phyloP scores from a whole-genome alignment of 2,329 filamentous ascomycete genomes.

The Tolypocladium inflatum region DNA sequence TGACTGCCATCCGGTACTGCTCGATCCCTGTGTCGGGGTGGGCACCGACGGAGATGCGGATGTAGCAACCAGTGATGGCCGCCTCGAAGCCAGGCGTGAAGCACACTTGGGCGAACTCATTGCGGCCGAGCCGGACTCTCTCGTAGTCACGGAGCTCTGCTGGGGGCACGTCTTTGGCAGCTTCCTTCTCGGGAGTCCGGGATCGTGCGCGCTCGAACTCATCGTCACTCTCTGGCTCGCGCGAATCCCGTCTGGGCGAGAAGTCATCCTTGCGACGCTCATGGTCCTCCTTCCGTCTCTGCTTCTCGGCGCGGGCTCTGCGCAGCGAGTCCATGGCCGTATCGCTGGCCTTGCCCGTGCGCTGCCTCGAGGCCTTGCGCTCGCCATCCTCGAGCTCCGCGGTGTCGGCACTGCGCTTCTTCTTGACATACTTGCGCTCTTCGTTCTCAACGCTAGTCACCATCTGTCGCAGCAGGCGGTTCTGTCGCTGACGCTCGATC shows the following conservation, averaged over 20 bases:
- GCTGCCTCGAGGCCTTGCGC: slow-evolving; percentile 64
- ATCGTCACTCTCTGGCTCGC: slow-evolving; percentile 64
- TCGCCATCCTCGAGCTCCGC: slow-evolving; percentile 69
- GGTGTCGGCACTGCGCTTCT: slow-evolving; percentile 69
- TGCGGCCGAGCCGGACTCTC: slow-evolving; percentile 71
- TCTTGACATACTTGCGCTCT: slow-evolving; percentile 42
- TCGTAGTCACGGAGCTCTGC: slow-evolving; percentile 76
- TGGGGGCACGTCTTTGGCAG: slow-evolving; percentile 59
- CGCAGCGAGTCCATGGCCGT: slow-evolving; percentile 64
- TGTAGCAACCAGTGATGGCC: slow-evolving; percentile 73
- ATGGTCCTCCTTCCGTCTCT: slow-evolving; percentile 38
- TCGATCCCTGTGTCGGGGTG: slow-evolving; percentile 63
- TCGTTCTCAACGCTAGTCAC: slow-evolving; percentile 57
- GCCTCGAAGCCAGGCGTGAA: slow-evolving; percentile 87
- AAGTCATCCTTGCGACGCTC: slow-evolving; percentile 49
- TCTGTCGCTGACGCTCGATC: slow-evolving; percentile 73
- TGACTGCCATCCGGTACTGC: slow-evolving; percentile 78
- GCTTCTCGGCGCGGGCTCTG: slow-evolving; percentile 53
- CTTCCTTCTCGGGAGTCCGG: slow-evolving; percentile 50
- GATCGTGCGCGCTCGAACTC: slow-evolving; percentile 59
- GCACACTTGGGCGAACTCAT: slow-evolving; percentile 81
- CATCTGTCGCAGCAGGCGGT: slow-evolving; percentile 70
- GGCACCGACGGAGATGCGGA: slow-evolving; percentile 72
- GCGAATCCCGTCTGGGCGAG: slow-evolving; percentile 20
- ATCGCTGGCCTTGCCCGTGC: slow-evolving; percentile 39